Conservation (phyloP, 2,329 filamentous ascomycete species). For the Hymenoscyphus scutula region DNA sequence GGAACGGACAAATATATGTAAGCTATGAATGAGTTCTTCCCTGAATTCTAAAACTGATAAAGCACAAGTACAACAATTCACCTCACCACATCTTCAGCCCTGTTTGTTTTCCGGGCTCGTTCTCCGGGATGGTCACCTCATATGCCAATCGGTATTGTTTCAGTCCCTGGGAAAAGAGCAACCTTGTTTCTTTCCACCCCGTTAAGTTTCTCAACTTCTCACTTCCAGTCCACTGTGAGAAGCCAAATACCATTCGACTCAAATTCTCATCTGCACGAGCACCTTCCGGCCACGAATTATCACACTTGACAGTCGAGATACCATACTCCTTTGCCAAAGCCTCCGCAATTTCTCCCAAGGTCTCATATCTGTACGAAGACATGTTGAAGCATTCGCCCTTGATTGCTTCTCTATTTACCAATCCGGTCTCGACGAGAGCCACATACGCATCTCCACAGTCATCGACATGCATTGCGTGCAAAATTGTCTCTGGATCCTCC, state of each 20-base stretch:
- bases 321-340: conserved; percentile 44
- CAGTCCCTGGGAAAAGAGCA: conserved; percentile 18
- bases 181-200: conserved; percentile 19
- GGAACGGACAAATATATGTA: background rate
- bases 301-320: conserved; percentile 33
- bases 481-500: conserved; percentile 39
- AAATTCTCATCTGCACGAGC: conserved; percentile 4
- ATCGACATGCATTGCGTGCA: conserved; percentile 49
- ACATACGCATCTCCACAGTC: conserved; percentile 50
- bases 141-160: conserved; percentile 17
- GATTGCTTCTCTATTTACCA: conserved; percentile 36
- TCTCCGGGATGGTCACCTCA: conserved; percentile 8
- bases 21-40: background rate
- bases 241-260: conserved; percentile 18
- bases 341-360: conserved; percentile 39
- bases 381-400: conserved; percentile 46
- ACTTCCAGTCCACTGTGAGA: conserved; percentile 20
- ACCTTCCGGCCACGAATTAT: conserved; percentile 6
- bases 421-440: conserved; percentile 39
- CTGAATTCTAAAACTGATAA: background rate
- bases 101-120: background rate
- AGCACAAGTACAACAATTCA: background rate
- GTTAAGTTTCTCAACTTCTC: conserved; percentile 22
- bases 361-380: conserved; percentile 46
- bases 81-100: background rate